A percentile compares a stretch with the other conserved stretches of the same genome.
Conservation (phyloP, 2,329 filamentous ascomycete species). For the Escovopsis weberi region DNA sequence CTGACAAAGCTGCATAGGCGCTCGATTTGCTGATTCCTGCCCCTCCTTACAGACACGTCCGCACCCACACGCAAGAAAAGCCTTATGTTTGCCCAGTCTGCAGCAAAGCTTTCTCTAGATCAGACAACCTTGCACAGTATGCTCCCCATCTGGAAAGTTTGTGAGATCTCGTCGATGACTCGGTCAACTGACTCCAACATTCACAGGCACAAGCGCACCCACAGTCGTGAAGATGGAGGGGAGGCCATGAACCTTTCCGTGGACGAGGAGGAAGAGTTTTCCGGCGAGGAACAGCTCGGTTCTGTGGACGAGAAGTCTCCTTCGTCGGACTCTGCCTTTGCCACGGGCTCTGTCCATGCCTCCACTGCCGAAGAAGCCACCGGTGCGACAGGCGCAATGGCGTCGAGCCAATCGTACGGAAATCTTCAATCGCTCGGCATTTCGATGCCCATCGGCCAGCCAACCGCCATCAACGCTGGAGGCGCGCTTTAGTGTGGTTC, state of each 20-base stretch:
- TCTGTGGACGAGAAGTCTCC: conserved; percentile 69
- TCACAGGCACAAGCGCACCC: conserved; percentile 68
- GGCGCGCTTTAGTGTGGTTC: conserved; percentile 26
- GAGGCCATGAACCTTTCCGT: conserved; percentile 54
- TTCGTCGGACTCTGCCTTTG: conserved; percentile 49
- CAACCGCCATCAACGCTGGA: conserved; percentile 29
- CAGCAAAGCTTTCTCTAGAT: conserved; percentile 97
- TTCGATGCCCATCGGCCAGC: conserved; percentile 49
- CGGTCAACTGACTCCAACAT: conserved; percentile 4
- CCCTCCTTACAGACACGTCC: conserved; percentile 61
- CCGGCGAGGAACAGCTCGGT: conserved; percentile 70
- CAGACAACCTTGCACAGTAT: conserved; percentile 97
- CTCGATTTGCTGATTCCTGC: background rate
- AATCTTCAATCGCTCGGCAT: conserved; percentile 47
- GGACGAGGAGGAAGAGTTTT: conserved; percentile 72
- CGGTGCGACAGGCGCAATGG: conserved; percentile 8
- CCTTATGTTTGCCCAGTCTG: conserved; percentile 96
- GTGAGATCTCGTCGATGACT: conserved; percentile 1
- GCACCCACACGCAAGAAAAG: conserved; percentile 97
- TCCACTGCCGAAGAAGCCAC: conserved; percentile 20
- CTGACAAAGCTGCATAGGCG: background rate
- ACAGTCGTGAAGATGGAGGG: conserved; percentile 48
- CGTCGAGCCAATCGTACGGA: conserved; percentile 31
- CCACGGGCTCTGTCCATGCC: conserved; percentile 35
- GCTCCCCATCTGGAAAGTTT: conserved; percentile 18